A percentile compares a stretch with the other conserved stretches of the same genome.
phyloP scores from a whole-genome alignment of 106 monocot species.

The Iris macrosiphon region DNA sequence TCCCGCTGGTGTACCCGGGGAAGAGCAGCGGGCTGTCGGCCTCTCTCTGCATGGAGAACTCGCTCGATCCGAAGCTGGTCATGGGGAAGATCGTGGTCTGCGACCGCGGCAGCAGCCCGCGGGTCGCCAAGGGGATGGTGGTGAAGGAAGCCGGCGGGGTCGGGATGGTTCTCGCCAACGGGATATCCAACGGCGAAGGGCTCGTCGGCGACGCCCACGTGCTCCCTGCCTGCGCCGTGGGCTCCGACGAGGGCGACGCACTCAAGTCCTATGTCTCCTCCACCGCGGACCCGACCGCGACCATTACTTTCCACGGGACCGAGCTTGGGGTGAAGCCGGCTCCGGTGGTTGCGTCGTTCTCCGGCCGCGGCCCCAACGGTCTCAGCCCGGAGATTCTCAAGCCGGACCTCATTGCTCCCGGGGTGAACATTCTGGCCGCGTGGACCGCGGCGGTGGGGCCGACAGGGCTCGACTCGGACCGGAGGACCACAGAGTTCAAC shows the following conservation, averaged over 20 bases:
- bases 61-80: slow-evolving; percentile 70
- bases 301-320: slow-evolving; percentile 64
- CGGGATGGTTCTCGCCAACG: slow-evolving; percentile 92
- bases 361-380: slow-evolving; percentile 87
- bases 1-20: slow-evolving; percentile 64
- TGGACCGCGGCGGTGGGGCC: slow-evolving; percentile 92
- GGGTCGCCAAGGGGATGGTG: slow-evolving; percentile 79
- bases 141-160: slow-evolving; percentile 76
- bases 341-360: slow-evolving; percentile 91
- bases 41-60: slow-evolving; percentile 84
- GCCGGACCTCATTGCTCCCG: slow-evolving; percentile 91
- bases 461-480: slow-evolving; percentile 69
- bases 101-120: slow-evolving; percentile 92
- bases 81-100: slow-evolving; percentile 77
- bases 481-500: slow-evolving; percentile 83
- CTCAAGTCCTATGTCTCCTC: slow-evolving; percentile 62
- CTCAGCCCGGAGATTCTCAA: slow-evolving; percentile 71
- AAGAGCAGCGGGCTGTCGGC: slow-evolving; percentile 59
- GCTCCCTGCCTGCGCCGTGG: slow-evolving; percentile 85
- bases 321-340: slow-evolving; percentile 83
- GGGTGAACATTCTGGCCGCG: slow-evolving; percentile 92
- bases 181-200: slow-evolving; percentile 82
- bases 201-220: slow-evolving; percentile 97
- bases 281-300: slow-evolving; percentile 43
- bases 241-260: slow-evolving; percentile 69